Conservation (phyloP, 257 asterid species). For the Nicotiana sylvestris region DNA sequence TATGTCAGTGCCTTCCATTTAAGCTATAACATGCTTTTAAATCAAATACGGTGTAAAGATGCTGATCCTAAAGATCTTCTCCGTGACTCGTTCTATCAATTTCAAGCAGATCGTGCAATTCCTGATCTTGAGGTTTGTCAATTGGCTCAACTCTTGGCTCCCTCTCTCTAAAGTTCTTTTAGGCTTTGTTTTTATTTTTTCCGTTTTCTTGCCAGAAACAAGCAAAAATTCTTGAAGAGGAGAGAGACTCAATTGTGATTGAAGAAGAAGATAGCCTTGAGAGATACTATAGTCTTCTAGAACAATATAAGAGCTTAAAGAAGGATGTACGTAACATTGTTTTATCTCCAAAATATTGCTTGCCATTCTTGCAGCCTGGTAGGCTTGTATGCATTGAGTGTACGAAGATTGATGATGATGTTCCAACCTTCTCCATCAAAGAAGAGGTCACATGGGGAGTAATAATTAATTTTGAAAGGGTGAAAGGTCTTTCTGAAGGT, state of each 20-base stretch:
- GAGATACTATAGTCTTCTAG: slow-evolving; percentile 71
- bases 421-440: slow-evolving; percentile 56
- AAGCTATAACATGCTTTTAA: slow-evolving; percentile 93
- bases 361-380: slow-evolving; percentile 95
- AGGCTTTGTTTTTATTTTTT: neutral
- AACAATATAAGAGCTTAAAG: slow-evolving; percentile 69
- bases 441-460: slow-evolving; percentile 90
- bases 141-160: slow-evolving; percentile 10
- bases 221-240: slow-evolving; percentile 67
- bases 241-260: slow-evolving; percentile 76
- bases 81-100: slow-evolving; percentile 90
- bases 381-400: slow-evolving; percentile 74
- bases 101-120: slow-evolving; percentile 91
- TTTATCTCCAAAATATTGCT: slow-evolving; percentile 71
- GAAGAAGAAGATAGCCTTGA: slow-evolving; percentile 93
- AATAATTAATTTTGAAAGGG: slow-evolving; percentile 77
- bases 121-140: slow-evolving; percentile 85
- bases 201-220: slow-evolving; percentile 53
- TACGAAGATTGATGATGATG: slow-evolving; percentile 43
- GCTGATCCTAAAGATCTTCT: slow-evolving; percentile 92
- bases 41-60: slow-evolving; percentile 93
- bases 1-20: slow-evolving; percentile 88
- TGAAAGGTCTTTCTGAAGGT: slow-evolving; percentile 81
- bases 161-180: neutral
- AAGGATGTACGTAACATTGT: slow-evolving; percentile 60